phyloP scores from a whole-genome alignment of 2,329 filamentous ascomycete genomes.

The Amphichorda felina region DNA sequence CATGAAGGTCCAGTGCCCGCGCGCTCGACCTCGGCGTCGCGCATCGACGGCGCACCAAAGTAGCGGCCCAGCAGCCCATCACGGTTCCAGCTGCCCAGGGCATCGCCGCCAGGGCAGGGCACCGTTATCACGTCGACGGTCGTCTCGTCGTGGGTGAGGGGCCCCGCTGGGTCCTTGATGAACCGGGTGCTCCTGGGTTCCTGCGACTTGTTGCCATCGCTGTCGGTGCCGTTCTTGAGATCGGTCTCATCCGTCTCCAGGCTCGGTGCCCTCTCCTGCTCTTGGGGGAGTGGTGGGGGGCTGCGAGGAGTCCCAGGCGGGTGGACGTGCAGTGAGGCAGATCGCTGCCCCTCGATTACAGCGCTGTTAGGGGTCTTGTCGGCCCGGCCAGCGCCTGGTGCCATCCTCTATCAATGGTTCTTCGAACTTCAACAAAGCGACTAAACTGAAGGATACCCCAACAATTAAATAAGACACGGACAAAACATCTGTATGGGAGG shows the following conservation, averaged over 20 bases:
- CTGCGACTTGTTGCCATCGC: neutral
- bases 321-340: neutral
- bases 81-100: conserved; percentile 39
- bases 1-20: conserved; percentile 24
- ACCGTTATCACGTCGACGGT: conserved; percentile 41
- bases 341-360: neutral
- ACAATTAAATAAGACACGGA: no score
- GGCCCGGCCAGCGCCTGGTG: neutral
- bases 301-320: neutral
- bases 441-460: no score
- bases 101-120: conserved; percentile 39
- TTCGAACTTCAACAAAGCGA: no score
- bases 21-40: conserved; percentile 17
- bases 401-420: no score
- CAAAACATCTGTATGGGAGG: no score
- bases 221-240: neutral
- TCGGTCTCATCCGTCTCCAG: neutral
- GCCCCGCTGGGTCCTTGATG: conserved; percentile 20
- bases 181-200: conserved; percentile 10
- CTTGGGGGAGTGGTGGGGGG: neutral
- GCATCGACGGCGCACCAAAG: conserved; percentile 28
- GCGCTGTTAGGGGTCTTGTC: neutral
- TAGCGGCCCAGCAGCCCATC: conserved; percentile 35
- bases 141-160: conserved; percentile 35
- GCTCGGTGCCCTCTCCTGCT: neutral